Evolutionary conservation across 805 yeast species (phyloP).

Genomic region (Candida yuanshanica): DNA sequence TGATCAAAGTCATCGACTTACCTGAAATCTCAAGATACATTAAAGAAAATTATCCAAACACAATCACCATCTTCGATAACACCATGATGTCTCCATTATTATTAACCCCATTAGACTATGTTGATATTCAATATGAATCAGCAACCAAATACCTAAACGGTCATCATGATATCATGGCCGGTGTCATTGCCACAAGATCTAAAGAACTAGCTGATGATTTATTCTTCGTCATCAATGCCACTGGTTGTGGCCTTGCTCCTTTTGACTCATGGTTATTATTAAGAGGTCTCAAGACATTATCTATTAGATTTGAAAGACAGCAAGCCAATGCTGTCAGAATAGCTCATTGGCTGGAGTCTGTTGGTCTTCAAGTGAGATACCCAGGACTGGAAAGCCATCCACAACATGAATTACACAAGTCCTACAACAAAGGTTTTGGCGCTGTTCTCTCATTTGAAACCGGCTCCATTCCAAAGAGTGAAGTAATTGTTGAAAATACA

Average conservation of each 20-base stretch:
- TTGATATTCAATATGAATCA: constrained; percentile 87
- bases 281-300: constrained; percentile 84
- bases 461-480: constrained; percentile 60
- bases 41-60: constrained; percentile 59
- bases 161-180: constrained; percentile 97
- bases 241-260: constrained; percentile 89
- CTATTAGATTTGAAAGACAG: constrained; percentile 82
- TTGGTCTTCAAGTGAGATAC: constrained; percentile 68
- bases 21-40: constrained; percentile 60
- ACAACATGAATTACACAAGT: constrained; percentile 70
- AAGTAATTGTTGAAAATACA: constrained; percentile 68
- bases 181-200: constrained; percentile 69
- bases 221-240: constrained; percentile 76
- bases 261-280: constrained; percentile 87
- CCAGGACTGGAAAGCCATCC: constrained; percentile 84
- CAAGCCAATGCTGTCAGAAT: constrained; percentile 72
- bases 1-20: constrained; percentile 82
- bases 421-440: constrained; percentile 79
- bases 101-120: constrained; percentile 79
- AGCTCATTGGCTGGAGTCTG: constrained; percentile 63
- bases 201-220: constrained; percentile 60
- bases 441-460: constrained; percentile 89
- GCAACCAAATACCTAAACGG: constrained; percentile 92
- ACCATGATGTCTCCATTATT: constrained; percentile 94
- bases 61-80: constrained; percentile 82